A percentile compares a stretch with the other conserved stretches of the same genome.
phyloP scores from a whole-genome alignment of 352 stramenopile genomes.

The Phytophthora quininea region DNA sequence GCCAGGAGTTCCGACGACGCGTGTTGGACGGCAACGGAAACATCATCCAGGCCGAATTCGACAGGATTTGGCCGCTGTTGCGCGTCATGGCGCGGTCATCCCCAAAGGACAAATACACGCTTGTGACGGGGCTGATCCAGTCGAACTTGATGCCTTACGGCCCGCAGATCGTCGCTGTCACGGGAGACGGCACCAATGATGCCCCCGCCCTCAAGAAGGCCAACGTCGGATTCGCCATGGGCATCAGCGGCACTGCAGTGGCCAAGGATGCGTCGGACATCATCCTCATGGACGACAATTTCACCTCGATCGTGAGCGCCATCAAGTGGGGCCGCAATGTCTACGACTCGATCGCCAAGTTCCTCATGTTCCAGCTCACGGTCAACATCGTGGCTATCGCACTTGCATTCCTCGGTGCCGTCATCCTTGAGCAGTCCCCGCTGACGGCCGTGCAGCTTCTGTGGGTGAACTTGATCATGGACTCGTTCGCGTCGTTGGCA shows the following conservation, averaged over 20 bases:
- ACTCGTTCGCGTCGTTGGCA: constrained; percentile 95
- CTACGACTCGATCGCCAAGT: constrained; percentile 98
- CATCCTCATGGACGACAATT: constrained; percentile 97
- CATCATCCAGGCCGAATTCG: constrained; percentile 88
- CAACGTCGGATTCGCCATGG: constrained; percentile 98
- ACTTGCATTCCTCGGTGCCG: constrained; percentile 91
- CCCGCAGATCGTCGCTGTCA: constrained; percentile 94
- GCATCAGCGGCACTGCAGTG: constrained; percentile 95
- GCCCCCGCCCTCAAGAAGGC: constrained; percentile 96
- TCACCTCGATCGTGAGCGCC: constrained; percentile 95
- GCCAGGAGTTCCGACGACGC: constrained; percentile 65
- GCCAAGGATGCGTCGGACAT: constrained; percentile 97
- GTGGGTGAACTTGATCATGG: constrained; percentile 99
- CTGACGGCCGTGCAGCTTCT: constrained; percentile 97
- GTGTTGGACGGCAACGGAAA: constrained; percentile 72
- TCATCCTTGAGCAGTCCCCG: constrained; percentile 82
- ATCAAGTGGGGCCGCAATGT: constrained; percentile 97
- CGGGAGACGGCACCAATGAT: constrained; percentile 97
- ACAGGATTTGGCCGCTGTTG: constrained; percentile 92
- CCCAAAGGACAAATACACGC: constrained; percentile 97
- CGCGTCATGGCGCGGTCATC: constrained; percentile 93
- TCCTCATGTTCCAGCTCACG: constrained; percentile 98
- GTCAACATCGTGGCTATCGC: constrained; percentile 96
- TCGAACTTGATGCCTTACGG: constrained; percentile 77
- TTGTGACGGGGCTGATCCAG: constrained; percentile 94